Percentiles rank a stretch among this genome's conserved stretches.
phyloP scores from a whole-genome alignment of 352 stramenopile species.

The Pythium guiyangense region DNA sequence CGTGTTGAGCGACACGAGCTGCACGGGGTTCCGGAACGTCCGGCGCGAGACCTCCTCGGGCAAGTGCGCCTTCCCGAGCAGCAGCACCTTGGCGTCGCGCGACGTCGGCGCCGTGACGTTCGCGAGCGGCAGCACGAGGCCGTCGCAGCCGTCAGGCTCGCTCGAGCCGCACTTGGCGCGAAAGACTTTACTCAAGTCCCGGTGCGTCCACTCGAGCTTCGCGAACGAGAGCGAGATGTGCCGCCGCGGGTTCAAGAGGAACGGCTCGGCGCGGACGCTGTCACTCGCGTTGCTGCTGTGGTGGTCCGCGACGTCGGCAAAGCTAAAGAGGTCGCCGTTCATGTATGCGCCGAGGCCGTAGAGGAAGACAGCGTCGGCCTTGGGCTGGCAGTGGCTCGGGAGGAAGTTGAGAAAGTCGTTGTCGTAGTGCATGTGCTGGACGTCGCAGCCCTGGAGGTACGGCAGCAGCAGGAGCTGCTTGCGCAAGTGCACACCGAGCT shows the following conservation, averaged over 20 bases:
- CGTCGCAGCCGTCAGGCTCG: constrained; percentile 12
- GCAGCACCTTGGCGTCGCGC: constrained; percentile 2
- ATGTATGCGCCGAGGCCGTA: constrained; percentile 15
- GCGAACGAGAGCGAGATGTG: constrained; percentile 33
- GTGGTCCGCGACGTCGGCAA: not conserved
- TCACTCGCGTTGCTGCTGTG: not conserved
- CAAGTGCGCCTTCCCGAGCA: constrained; percentile 5
- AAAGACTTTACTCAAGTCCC: constrained; percentile 29
- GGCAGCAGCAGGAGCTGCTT: constrained; percentile 12
- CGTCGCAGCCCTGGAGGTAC: constrained; percentile 7
- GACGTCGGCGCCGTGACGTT: constrained; percentile 9
- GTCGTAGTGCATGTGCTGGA: constrained; percentile 4
- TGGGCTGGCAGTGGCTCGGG: not conserved
- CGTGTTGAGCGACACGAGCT: constrained; percentile 17
- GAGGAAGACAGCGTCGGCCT: constrained; percentile 11
- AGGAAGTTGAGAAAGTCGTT: constrained; percentile 9
- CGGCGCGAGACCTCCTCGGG: not conserved
- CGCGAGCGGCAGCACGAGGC: constrained; percentile 20
- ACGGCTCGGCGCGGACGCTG: constrained; percentile 7
- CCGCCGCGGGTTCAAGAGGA: constrained; percentile 21
- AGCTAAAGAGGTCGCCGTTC: constrained; percentile 7
- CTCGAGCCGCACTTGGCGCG: constrained; percentile 16
- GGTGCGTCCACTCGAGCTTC: constrained; percentile 24
- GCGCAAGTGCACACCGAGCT: not conserved
- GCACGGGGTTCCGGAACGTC: constrained; percentile 16